phyloP scores from a whole-genome alignment of 768 basidiomycete genomes.

The Exidia glandulosa region DNA sequence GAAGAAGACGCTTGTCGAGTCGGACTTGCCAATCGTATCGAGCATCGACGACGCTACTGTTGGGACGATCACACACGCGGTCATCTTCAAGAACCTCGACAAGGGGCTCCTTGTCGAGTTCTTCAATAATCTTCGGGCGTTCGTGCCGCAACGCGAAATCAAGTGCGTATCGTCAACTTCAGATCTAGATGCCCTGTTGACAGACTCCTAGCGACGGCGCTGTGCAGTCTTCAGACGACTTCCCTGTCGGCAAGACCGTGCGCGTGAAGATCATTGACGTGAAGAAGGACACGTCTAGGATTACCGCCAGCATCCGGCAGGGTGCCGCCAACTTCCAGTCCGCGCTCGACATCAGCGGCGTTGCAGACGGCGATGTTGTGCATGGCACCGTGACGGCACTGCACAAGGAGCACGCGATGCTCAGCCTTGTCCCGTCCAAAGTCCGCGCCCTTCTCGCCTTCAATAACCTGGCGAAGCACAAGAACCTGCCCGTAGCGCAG shows the following conservation, averaged over 20 bases:
- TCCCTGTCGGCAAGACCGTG: constrained; percentile 72
- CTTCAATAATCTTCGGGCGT: constrained; percentile 78
- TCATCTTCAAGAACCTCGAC: constrained; percentile 72
- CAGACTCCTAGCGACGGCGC: constrained; percentile 47
- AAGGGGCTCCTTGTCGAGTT: constrained; percentile 80
- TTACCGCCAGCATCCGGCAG: constrained; percentile 82
- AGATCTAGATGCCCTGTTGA: neutral
- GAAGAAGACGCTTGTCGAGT: constrained; percentile 82
- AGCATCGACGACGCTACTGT: constrained; percentile 53
- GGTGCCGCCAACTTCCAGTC: constrained; percentile 42
- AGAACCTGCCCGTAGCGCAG: constrained; percentile 52
- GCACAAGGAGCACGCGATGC: constrained; percentile 73
- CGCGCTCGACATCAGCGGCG: constrained; percentile 51
- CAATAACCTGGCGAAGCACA: constrained; percentile 75
- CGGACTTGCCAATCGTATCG: constrained; percentile 59
- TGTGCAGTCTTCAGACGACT: constrained; percentile 42
- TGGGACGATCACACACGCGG: constrained; percentile 68
- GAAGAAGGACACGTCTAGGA: constrained; percentile 45
- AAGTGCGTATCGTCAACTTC: constrained; percentile 37
- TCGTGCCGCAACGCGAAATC: constrained; percentile 70
- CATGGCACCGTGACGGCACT: constrained; percentile 65
- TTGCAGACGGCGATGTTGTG: constrained; percentile 68
- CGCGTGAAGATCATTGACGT: constrained; percentile 68
- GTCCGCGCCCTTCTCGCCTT: constrained; percentile 78
- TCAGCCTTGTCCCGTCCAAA: constrained; percentile 59